Evolutionary conservation across 2,329 filamentous ascomycete genomes (phyloP).

Genomic region (Albophoma yamanashiensis): DNA sequence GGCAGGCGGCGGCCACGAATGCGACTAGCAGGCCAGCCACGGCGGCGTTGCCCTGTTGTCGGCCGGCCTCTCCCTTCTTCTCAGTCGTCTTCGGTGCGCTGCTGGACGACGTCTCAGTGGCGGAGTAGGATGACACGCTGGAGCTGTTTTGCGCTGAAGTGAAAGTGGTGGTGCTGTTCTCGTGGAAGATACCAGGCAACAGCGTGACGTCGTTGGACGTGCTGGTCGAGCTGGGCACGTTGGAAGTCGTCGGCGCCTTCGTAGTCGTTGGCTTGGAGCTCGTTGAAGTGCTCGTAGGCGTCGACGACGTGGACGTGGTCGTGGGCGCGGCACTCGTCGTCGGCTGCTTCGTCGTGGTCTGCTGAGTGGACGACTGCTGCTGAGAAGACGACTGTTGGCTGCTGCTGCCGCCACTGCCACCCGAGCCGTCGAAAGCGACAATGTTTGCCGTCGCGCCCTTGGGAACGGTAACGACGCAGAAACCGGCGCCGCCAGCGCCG

Average conservation of each 20-base stretch:
- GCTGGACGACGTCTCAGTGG: conserved; percentile 15
- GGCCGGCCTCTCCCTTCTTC: conserved; percentile 33
- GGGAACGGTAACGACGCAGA: conserved; percentile 68
- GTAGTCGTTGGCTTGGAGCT: not conserved
- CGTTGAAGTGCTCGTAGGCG: not conserved
- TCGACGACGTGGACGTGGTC: not conserved
- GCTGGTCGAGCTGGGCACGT: conserved; percentile 6
- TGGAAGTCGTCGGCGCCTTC: not conserved
- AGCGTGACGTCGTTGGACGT: conserved; percentile 13
- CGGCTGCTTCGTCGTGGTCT: not conserved
- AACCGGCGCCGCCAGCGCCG: conserved; percentile 58
- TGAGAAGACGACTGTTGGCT: conserved; percentile 6
- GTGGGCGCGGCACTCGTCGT: not conserved
- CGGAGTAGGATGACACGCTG: conserved; percentile 3
- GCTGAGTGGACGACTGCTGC: not conserved
- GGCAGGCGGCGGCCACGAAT: conserved; percentile 39
- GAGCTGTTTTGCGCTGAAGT: conserved; percentile 2
- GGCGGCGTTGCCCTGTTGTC: conserved; percentile 37
- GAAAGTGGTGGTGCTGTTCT: conserved; percentile 29
- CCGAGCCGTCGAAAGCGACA: conserved; percentile 45
- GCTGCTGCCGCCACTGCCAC: conserved; percentile 13
- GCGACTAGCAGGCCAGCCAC: conserved; percentile 44
- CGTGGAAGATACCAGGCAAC: conserved; percentile 41
- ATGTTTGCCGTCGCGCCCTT: conserved; percentile 57
- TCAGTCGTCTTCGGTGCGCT: conserved; percentile 20